Evolutionary conservation across 345 rosid genomes (phyloP), one percentile per base, ranked within the genome.

Genomic region (Hibiscus trionum): DNA sequence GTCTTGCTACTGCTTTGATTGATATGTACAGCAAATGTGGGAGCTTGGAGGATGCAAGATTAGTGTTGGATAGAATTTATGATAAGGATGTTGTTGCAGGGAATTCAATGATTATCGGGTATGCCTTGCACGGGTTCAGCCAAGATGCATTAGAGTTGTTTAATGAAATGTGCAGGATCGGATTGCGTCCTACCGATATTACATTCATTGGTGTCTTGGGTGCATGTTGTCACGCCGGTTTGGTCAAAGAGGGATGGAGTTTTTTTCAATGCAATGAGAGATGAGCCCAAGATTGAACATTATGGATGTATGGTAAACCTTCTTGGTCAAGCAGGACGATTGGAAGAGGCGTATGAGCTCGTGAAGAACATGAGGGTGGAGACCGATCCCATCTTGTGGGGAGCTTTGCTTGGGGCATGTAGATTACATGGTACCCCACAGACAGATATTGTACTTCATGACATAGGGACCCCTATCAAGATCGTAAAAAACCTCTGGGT

Each of bases 1-100:
- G 66, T 56, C 79, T 88, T 9, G 87, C 75, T 19, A 83, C 85
- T 60, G 90, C 95, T 69, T 69, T 90, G 77, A 79, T 93, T 57
- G 90, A 87, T 55, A 90, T 90, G 96, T 93, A 93, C 47, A 77
- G 91, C 62, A 90, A 88, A 73, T 90, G 96, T 49, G 96, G 98
- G 72, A 86, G 89, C 76, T 76, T 88, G 72, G 90, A 87, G 57
- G 87, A 90, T 64, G 93, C 95, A 0, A 11, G 77, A 58, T 75
- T 74, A 61, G 83, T 92, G 65, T 92, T 90, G 47, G 77, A 81
- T 44, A 71, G 64, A 50, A 74, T 72, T 6, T 37, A 7, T 17
- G 69, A 73, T 64, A 93, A 79, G 56, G 94, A 88, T 77, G 73
- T 77, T 12, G 80, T 88, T 11, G 84, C 88, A 1, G 90, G 94